Evolutionary conservation across 1,284 basidiomycete species (phyloP).

Genomic region (Flammula alnicola): DNA sequence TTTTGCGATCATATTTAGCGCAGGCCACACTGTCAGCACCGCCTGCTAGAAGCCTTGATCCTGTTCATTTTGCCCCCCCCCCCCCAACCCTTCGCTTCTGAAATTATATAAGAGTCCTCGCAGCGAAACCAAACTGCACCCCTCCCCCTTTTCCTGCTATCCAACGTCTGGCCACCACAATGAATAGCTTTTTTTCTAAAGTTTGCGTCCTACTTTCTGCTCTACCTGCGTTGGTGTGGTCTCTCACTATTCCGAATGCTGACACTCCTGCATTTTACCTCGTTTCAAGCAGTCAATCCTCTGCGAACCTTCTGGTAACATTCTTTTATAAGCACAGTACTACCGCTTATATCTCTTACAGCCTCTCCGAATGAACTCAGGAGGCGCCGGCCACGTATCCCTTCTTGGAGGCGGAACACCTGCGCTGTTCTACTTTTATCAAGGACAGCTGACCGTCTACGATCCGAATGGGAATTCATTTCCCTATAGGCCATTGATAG

Average conservation of each 20-base stretch:
- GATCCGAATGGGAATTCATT: conserved; percentile 14
- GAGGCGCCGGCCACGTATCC: conserved; percentile 27
- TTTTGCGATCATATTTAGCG: too few species aligned
- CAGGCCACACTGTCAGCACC: too few species aligned
- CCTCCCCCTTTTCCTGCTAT: too few species aligned
- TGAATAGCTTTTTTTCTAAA: conserved; percentile 14
- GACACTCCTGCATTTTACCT: conserved; percentile 37
- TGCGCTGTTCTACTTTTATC: conserved; percentile 35
- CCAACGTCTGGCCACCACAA: not conserved
- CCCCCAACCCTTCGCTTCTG: too few species aligned
- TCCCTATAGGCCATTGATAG: conserved; percentile 23
- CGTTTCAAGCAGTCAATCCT: conserved; percentile 25
- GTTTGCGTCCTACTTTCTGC: conserved; percentile 5
- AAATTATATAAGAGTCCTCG: too few species aligned
- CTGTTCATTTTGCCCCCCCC: too few species aligned
- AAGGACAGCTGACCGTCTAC: conserved; percentile 27
- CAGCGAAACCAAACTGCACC: too few species aligned
- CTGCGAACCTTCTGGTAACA: conserved; percentile 34
- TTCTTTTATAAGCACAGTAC: not conserved
- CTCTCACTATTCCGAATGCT: conserved; percentile 26
- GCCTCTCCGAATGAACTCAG: conserved; percentile 28
- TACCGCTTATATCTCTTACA: conserved; percentile 7
- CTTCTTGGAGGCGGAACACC: conserved; percentile 29
- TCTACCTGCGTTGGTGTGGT: conserved; percentile 5
- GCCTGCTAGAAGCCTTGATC: too few species aligned